These are phyloP conservation scores for Xylaria cubensis DNA, from an alignment of 495 filamentous ascomycete genomes.

Conservation along the genomic window DNA sequence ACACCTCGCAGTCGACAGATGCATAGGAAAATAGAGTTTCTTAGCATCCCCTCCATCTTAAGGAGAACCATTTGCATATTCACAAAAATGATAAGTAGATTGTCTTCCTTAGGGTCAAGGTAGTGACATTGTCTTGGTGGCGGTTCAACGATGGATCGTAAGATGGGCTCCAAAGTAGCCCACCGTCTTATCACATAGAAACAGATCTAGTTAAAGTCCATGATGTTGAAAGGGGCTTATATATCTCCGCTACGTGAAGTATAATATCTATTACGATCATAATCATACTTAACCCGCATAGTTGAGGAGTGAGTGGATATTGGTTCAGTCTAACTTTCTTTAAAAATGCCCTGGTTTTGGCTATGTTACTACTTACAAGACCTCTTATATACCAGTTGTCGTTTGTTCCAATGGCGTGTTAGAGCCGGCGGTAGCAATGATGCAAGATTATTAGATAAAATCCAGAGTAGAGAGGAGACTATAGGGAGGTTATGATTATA, in stretches of 20 bases:
- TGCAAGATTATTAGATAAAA: not conserved
- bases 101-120: not conserved
- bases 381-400: not conserved
- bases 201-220: not conserved
- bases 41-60: not conserved
- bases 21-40: slow-evolving; percentile 2
- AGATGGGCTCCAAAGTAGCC: not conserved
- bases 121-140: not conserved
- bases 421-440: not conserved
- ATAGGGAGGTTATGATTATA: not conserved
- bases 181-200: not conserved
- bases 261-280: not conserved
- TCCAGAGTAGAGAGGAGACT: not conserved
- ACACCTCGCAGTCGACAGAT: not conserved
- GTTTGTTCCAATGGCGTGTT: not conserved
- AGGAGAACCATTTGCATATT: slow-evolving; percentile 1
- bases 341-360: not conserved
- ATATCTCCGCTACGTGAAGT: not conserved
- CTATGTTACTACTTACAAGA: not conserved
- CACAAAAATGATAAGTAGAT: not conserved
- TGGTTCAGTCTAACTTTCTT: not conserved
- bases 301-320: not conserved
- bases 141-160: not conserved
- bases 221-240: not conserved
- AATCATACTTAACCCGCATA: not conserved